Evolutionary conservation across 768 basidiomycete species (phyloP), one percentile per base, ranked within the genome.

Genomic region (Dacryopinax spathularia): DNA sequence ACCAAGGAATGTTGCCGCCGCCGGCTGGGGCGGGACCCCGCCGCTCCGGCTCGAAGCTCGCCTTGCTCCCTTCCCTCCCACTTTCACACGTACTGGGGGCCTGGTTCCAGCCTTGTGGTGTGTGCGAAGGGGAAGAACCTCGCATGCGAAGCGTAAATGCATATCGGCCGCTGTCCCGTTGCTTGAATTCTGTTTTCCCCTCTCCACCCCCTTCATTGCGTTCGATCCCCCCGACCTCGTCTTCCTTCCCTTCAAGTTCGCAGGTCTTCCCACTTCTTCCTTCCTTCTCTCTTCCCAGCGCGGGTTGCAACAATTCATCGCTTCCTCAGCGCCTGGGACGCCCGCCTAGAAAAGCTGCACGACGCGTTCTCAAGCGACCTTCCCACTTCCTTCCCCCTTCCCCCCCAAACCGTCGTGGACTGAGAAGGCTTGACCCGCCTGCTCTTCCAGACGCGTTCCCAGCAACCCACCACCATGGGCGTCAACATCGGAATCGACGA

Each of bases 401-500:
- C 13, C 10, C 18, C 48, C 48, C 48, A n/a, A n/a, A n/a, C n/a
- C n/a, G n/a, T n/a, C n/a, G n/a, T n/a, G n/a, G n/a, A n/a, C n/a
- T n/a, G n/a, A n/a, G n/a, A n/a, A n/a, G n/a, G n/a, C n/a, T n/a
- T n/a, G n/a, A n/a, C n/a, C n/a, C 9, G 29, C 48, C 25, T 20
- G 13, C 31, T 29, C 48, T 29, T 15, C 48, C 29, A 18, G 6
- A 56, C 48, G 48, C 43, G 43, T 13, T 56, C 10, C 48, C n/a
- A n/a, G n/a, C n/a, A n/a, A n/a, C n/a, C n/a, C 25, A 6, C 48
- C 25, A 31, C 10, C 10, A 56, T 56, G 48, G 48, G n/a, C n/a
- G n/a, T 20, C 48, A 56, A 56, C 48, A 56, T 56, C 18, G 48
- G 48, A 29, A 56, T 56, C 48, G 48, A 56, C 18, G 48, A 56